Percentiles rank a stretch among this genome's conserved stretches.
Conservation (phyloP, 257 asterid genomes). For the Solanum piurae region DNA sequence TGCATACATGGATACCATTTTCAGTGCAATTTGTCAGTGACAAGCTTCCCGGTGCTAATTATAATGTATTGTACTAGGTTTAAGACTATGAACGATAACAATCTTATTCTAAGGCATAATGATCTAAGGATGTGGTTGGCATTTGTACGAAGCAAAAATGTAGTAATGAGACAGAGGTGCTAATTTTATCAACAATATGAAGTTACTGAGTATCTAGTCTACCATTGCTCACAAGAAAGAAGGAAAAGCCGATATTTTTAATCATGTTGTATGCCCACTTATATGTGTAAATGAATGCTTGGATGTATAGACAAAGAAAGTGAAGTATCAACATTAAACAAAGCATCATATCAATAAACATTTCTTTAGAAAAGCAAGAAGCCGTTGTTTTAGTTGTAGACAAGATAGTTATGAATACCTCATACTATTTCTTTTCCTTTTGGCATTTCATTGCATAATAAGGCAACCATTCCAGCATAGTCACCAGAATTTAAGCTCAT, state of each 20-base stretch:
- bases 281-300: background rate
- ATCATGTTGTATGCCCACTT: background rate
- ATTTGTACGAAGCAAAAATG: background rate
- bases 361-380: background rate
- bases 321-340: background rate
- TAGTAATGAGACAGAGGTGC: background rate
- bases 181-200: background rate
- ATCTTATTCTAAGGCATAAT: no score
- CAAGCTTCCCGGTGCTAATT: no score
- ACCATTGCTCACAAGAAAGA: background rate
- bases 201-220: background rate
- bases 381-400: background rate
- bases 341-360: background rate
- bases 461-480: slow-evolving; percentile 29
- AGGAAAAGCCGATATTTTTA: background rate
- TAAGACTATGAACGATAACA: no score
- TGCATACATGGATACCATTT: no score
- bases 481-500: slow-evolving; percentile 27
- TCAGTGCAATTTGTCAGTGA: no score
- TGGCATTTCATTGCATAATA: slow-evolving; percentile 19
- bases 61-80: no score
- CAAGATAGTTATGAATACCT: background rate
- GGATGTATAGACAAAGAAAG: background rate
- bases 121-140: background rate
- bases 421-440: slow-evolving; percentile 24